Evolutionary conservation across 1,139 yeast species (phyloP).

Genomic region (Groenewaldozyma auringiensis): DNA sequence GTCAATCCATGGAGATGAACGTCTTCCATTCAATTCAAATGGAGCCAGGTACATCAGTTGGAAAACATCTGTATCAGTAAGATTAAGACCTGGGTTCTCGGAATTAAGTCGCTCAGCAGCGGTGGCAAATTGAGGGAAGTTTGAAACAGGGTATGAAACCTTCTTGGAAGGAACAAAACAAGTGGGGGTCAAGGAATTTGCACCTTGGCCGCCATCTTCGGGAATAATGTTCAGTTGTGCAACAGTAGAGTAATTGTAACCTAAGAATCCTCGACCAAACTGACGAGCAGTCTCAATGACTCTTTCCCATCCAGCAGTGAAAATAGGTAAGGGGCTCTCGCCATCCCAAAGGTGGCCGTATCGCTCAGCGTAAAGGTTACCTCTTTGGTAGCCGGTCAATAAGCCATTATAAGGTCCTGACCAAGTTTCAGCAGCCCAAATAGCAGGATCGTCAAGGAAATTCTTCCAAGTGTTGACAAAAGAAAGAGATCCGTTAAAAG

Average conservation of each 20-base stretch:
- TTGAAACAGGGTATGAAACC: slow-evolving; percentile 9
- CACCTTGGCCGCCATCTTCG: slow-evolving; percentile 34
- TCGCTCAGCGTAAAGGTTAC: slow-evolving; percentile 29
- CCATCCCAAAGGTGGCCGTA: slow-evolving; percentile 35
- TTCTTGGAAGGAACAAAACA: slow-evolving; percentile 13
- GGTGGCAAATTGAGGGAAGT: slow-evolving; percentile 27
- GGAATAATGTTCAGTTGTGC: slow-evolving; percentile 34
- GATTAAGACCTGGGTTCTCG: slow-evolving; percentile 39
- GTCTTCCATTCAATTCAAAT: slow-evolving; percentile 48
- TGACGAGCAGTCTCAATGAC: slow-evolving; percentile 35
- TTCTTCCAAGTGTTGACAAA: slow-evolving; percentile 35
- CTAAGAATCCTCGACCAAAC: slow-evolving; percentile 39
- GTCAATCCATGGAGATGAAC: slow-evolving; percentile 47
- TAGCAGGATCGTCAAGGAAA: slow-evolving; percentile 25
- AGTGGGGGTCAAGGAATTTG: slow-evolving; percentile 35
- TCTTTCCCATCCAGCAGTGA: slow-evolving; percentile 35
- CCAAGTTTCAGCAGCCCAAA: slow-evolving; percentile 24
- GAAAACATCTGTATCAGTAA: slow-evolving; percentile 38
- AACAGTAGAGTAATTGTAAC: slow-evolving; percentile 30
- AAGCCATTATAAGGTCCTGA: slow-evolving; percentile 35
- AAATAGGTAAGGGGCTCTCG: slow-evolving; percentile 30
- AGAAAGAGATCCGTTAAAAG: slow-evolving; percentile 30
- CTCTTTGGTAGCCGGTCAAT: slow-evolving; percentile 24
- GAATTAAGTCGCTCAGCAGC: slow-evolving; percentile 36
- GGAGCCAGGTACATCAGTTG: slow-evolving; percentile 46